Conservation (phyloP, 2,329 filamentous ascomycete species). For the Claviceps sp. region DNA sequence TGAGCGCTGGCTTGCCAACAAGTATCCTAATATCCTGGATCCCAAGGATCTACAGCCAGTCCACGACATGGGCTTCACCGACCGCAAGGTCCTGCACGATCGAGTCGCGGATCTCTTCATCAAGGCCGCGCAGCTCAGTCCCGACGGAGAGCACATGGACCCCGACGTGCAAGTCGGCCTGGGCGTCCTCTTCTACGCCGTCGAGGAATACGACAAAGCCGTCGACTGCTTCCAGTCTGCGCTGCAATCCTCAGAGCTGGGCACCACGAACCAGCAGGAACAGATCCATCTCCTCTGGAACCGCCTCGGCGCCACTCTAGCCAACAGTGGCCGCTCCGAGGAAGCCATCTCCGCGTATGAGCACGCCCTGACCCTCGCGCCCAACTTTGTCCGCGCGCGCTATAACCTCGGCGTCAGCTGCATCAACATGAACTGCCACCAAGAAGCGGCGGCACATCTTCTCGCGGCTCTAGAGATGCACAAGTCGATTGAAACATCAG, state of each 20-base stretch:
- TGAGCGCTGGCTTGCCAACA: slow-evolving; percentile 91
- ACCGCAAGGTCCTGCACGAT: slow-evolving; percentile 78
- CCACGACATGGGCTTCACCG: slow-evolving; percentile 85
- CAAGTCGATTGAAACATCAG: slow-evolving; percentile 78
- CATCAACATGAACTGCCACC: slow-evolving; percentile 94
- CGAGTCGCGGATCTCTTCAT: slow-evolving; percentile 88
- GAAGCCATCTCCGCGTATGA: slow-evolving; percentile 96
- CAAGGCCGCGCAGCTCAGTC: slow-evolving; percentile 78
- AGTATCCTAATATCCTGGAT: slow-evolving; percentile 74
- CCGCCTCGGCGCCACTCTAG: slow-evolving; percentile 84
- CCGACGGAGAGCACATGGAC: slow-evolving; percentile 90
- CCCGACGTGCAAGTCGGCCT: slow-evolving; percentile 96
- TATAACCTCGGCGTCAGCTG: slow-evolving; percentile 96
- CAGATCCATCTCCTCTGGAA: slow-evolving; percentile 97
- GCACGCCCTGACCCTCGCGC: slow-evolving; percentile 74
- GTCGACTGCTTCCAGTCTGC: slow-evolving; percentile 96
- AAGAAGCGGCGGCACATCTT: slow-evolving; percentile 84
- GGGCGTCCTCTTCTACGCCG: slow-evolving; percentile 93
- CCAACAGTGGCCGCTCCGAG: slow-evolving; percentile 85
- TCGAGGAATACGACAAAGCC: slow-evolving; percentile 95
- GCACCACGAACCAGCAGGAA: slow-evolving; percentile 68
- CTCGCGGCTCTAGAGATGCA: slow-evolving; percentile 91
- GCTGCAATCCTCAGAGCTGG: slow-evolving; percentile 71
- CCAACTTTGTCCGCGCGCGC: slow-evolving; percentile 91
- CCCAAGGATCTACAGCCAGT: slow-evolving; percentile 59